Conservation (phyloP, 371 early-diverging fungal species). For the Mortierella sp. region DNA sequence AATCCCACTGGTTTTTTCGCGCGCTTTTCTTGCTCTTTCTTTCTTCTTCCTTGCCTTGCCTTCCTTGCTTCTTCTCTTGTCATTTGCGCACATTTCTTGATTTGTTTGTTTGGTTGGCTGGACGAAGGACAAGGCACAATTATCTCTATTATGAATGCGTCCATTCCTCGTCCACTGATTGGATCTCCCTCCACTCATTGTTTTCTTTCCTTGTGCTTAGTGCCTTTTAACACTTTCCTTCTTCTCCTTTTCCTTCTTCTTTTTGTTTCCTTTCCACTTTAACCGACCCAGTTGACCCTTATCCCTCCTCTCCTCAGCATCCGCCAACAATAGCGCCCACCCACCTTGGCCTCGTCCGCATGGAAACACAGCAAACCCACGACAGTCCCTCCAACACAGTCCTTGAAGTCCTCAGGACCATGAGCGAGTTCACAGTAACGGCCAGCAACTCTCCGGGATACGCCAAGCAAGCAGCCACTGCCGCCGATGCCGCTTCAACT, state of each 20-base stretch:
- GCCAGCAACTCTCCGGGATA: neutral
- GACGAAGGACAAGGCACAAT: neutral
- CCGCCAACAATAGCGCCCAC: too few relatives aligned
- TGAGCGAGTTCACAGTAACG: neutral
- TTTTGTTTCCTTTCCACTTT: neutral
- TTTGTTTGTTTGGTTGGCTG: slow-evolving; percentile 4
- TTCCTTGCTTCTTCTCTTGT: neutral
- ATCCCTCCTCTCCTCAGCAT: neutral
- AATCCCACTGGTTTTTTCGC: neutral
- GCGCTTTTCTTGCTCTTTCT: neutral
- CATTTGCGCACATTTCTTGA: slow-evolving; percentile 5
- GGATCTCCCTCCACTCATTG: neutral
- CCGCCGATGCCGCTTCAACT: neutral
- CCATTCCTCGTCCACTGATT: neutral
- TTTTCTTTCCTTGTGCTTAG: neutral
- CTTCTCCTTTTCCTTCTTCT: neutral
- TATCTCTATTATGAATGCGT: too few relatives aligned
- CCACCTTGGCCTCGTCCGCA: neutral
- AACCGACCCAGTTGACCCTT: too few relatives aligned
- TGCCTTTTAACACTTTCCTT: neutral
- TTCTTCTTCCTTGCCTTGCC: neutral
- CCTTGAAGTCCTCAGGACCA: slow-evolving; percentile 15
- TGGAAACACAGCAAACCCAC: slow-evolving; percentile 1
- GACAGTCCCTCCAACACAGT: neutral
- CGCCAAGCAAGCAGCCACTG: neutral